Conservation (phyloP, 2,329 filamentous ascomycete genomes). For the Fusarium heterosporum region DNA sequence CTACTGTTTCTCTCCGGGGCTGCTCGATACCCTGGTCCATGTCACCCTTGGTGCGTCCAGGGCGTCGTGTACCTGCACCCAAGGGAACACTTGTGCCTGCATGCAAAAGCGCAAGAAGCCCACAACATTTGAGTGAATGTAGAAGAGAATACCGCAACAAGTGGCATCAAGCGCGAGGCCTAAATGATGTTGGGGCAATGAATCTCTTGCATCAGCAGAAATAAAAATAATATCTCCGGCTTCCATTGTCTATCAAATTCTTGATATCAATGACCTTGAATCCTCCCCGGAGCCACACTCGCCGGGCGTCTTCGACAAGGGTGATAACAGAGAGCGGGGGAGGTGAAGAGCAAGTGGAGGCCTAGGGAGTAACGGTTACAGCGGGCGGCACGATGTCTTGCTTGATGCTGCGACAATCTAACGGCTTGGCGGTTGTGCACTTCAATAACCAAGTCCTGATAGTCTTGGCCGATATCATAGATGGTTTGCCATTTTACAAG, state of each 20-base stretch:
- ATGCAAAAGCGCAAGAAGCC: slow-evolving; percentile 33
- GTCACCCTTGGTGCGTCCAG: slow-evolving; percentile 28
- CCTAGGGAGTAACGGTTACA: slow-evolving; percentile 40
- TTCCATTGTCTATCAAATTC: background rate
- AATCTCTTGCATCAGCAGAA: background rate
- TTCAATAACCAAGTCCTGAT: slow-evolving; percentile 14
- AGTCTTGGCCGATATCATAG: slow-evolving; percentile 12
- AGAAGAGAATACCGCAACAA: slow-evolving; percentile 22
- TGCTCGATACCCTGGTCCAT: slow-evolving; percentile 31
- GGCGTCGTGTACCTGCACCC: slow-evolving; percentile 44
- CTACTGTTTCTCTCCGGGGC: slow-evolving; percentile 38
- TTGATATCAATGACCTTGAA: slow-evolving; percentile 11
- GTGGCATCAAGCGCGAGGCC: slow-evolving; percentile 4
- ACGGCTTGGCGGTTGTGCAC: slow-evolving; percentile 27
- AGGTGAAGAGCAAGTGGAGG: slow-evolving; percentile 43
- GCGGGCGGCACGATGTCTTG: slow-evolving; percentile 46
- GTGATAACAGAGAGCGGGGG: slow-evolving; percentile 38
- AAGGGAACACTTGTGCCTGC: slow-evolving; percentile 42
- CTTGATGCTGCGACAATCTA: slow-evolving; percentile 36
- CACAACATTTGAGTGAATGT: slow-evolving; percentile 28
- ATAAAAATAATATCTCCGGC: background rate
- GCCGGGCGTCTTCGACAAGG: slow-evolving; percentile 16
- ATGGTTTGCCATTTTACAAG: background rate
- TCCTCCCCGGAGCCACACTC: slow-evolving; percentile 6
- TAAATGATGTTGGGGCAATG: slow-evolving; percentile 18